phyloP scores from a whole-genome alignment of 352 stramenopile species.

The Phytophthora pseudosyringae region DNA sequence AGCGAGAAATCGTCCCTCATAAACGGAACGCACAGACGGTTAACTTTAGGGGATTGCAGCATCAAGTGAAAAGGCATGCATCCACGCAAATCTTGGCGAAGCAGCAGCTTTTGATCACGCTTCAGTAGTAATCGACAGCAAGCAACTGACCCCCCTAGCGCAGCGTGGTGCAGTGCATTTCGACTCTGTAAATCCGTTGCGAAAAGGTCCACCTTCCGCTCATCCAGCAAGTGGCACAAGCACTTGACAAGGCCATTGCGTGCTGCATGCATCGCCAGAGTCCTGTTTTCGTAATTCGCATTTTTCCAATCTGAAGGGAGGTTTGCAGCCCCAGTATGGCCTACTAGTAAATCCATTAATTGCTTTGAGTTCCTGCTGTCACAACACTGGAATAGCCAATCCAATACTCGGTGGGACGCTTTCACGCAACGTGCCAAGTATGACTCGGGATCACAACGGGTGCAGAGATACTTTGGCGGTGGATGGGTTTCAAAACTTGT shows the following conservation, averaged over 20 bases:
- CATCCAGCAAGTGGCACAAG: constrained; percentile 50
- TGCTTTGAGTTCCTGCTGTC: constrained; percentile 61
- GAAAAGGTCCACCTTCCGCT: constrained; percentile 55
- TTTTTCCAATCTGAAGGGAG: constrained; percentile 44
- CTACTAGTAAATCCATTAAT: constrained; percentile 54
- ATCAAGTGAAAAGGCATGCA: constrained; percentile 67
- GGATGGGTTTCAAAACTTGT: constrained; percentile 22
- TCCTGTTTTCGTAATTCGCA: constrained; percentile 37
- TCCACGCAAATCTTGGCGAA: constrained; percentile 59
- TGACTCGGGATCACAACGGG: constrained; percentile 48
- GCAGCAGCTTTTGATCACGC: constrained; percentile 46
- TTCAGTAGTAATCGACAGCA: constrained; percentile 53
- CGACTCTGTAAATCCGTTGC: constrained; percentile 51
- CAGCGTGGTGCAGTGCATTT: constrained; percentile 67
- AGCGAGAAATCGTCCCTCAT: constrained; percentile 43
- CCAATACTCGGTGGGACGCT: constrained; percentile 38
- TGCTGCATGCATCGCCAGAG: constrained; percentile 62
- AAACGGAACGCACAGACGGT: constrained; percentile 50
- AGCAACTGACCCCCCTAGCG: constrained; percentile 39
- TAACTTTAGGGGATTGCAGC: constrained; percentile 54
- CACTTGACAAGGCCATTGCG: constrained; percentile 45
- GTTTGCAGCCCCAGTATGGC: constrained; percentile 34
- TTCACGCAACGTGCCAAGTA: constrained; percentile 38
- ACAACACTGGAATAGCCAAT: constrained; percentile 79
- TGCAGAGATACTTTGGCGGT: constrained; percentile 49